Evolutionary conservation across 2,329 filamentous ascomycete species (phyloP), one percentile per base, ranked within the genome.

Genomic region (Penicillium rolfsii): DNA sequence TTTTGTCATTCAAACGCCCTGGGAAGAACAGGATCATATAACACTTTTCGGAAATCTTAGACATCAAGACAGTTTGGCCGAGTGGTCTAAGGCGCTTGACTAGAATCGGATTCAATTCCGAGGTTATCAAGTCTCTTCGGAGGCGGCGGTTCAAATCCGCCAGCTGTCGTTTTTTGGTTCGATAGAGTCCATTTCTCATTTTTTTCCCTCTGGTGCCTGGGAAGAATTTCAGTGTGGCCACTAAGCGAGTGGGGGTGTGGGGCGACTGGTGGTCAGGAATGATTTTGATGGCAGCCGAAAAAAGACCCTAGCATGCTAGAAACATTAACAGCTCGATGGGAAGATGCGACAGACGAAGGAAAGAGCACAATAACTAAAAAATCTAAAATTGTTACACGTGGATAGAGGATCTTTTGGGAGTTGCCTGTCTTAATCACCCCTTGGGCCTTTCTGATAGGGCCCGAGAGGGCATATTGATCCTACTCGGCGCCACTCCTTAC

Each of bases 51-150:
- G n/a, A n/a, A 14, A 16, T 5, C 36, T n/a, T n/a, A 28, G 2
- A 33, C 30, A 33, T 8, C 26, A 43, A 54, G 52, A 54, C 38
- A 43, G 36, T 54, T 43, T 54, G 52, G 52, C 52, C 52, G 52
- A 54, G 52, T 54, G 52, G 52, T 54, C 52, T 54, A 54, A 54
- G 52, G 52, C 52, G 52, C 52, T 54, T 54, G 52, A 54, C 52
- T 54, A 54, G 52, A 54, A 54, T 12, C 40, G 9, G 40, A 3
- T 12, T 11, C 19, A 5, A 4, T 0, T 12, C 40, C 9, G n/a
- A 9, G 5, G 9, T 5, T 43, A 54, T 54, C 52, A 54, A 54
- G 52, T 54, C 52, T 43, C 36, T 54, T 54, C 52, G 52, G 36
- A 43, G 52, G 52, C 52, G 52, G 52, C 52, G 52, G 52, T 54